A percentile compares a stretch with the other conserved stretches of the same genome.
Conservation (phyloP, 2,329 filamentous ascomycete species). For the Colletotrichum sp. region DNA sequence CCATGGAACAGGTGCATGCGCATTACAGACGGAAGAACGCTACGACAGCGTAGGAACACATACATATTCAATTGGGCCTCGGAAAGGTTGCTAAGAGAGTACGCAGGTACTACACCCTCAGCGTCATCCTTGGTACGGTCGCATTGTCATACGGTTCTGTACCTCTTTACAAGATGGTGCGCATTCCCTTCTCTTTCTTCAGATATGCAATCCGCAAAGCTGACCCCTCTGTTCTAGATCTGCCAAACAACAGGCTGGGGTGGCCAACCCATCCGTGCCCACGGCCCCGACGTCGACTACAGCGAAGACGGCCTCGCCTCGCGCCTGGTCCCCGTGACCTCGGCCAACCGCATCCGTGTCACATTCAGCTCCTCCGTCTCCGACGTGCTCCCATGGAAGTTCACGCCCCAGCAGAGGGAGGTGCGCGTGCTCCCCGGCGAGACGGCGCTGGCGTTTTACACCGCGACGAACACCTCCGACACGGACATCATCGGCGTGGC, state of each 20-base stretch:
- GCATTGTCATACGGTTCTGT: slow-evolving; percentile 84
- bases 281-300: slow-evolving; percentile 53
- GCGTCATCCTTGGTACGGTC: slow-evolving; percentile 79
- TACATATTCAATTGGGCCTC: neutral
- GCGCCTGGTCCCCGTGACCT: slow-evolving; percentile 80
- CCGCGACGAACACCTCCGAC: slow-evolving; percentile 87
- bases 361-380: slow-evolving; percentile 97
- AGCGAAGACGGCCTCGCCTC: slow-evolving; percentile 68
- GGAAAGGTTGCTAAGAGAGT: slow-evolving; percentile 17
- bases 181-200: slow-evolving; percentile 12
- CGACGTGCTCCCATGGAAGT: slow-evolving; percentile 96
- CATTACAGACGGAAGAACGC: slow-evolving; percentile 72
- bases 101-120: slow-evolving; percentile 74
- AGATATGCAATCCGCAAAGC: slow-evolving; percentile 13
- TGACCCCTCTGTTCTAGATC: slow-evolving; percentile 55
- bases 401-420: slow-evolving; percentile 94
- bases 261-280: slow-evolving; percentile 87
- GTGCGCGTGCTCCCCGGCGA: slow-evolving; percentile 94
- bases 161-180: slow-evolving; percentile 85
- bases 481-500: slow-evolving; percentile 97
- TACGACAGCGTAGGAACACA: slow-evolving; percentile 51
- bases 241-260: slow-evolving; percentile 90
- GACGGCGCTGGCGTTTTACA: slow-evolving; percentile 97
- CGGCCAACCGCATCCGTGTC: slow-evolving; percentile 85
- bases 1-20: slow-evolving; percentile 68